Evolutionary conservation across 1,284 basidiomycete species (phyloP).

Genomic region (Puccinia polysora): DNA sequence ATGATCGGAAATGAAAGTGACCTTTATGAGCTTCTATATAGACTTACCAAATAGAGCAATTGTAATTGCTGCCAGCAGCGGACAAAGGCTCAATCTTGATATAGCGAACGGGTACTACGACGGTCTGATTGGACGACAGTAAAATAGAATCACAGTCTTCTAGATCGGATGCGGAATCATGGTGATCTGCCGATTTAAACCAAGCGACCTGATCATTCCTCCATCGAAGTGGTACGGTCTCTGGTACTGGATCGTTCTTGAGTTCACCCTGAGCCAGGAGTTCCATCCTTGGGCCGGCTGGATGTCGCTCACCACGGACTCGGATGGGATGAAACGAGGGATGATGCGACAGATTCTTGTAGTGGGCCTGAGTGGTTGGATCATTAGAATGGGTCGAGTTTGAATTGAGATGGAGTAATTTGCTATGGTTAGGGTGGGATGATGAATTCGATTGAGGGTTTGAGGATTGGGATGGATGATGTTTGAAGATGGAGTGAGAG

Average conservation of each 20-base stretch:
- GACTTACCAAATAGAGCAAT: slow-evolving; percentile 42
- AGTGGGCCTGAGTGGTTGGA: not conserved
- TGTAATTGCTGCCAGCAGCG: slow-evolving; percentile 39
- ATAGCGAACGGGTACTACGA: slow-evolving; percentile 37
- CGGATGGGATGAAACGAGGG: slow-evolving; percentile 10
- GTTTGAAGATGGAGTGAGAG: not conserved
- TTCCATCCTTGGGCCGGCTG: slow-evolving; percentile 38
- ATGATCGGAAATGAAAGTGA: too few relatives aligned
- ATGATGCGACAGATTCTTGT: not conserved
- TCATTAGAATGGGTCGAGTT: not conserved
- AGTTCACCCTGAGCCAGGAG: slow-evolving; percentile 42
- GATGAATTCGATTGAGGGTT: too few relatives aligned
- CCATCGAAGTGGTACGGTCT: slow-evolving; percentile 40
- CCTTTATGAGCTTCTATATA: not conserved
- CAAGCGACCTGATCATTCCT: slow-evolving; percentile 29
- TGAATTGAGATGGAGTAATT: not conserved
- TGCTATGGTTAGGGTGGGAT: not conserved
- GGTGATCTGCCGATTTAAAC: slow-evolving; percentile 4
- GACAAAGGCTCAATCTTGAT: slow-evolving; percentile 41
- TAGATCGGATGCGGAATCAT: not conserved
- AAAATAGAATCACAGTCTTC: not conserved
- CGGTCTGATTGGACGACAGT: not conserved
- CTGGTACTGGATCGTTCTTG: slow-evolving; percentile 38
- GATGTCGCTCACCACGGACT: slow-evolving; percentile 18
- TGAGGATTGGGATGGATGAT: not conserved